Conservation (phyloP, 2,329 filamentous ascomycete genomes). For the Neofusicoccum ribis region DNA sequence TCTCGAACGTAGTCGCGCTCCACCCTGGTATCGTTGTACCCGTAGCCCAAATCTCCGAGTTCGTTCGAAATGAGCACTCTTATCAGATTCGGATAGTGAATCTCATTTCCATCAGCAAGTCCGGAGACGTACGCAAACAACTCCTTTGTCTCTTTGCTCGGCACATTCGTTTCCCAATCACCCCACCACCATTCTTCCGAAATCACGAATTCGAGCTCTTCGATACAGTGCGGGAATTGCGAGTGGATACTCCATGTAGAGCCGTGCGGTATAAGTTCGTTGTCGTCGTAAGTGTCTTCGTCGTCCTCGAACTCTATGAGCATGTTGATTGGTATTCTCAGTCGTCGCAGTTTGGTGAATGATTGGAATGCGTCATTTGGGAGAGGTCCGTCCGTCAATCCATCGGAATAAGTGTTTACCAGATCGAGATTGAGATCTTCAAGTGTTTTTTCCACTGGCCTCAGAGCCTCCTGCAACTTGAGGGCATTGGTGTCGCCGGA, state of each 20-base stretch:
- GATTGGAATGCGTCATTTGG: not conserved
- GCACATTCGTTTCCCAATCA: not conserved
- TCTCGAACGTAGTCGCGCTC: not conserved
- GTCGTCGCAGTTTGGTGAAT: not conserved
- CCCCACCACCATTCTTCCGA: not conserved
- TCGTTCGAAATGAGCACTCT: not conserved
- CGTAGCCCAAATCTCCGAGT: not conserved
- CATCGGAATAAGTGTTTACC: not conserved
- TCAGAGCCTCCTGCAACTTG: not conserved
- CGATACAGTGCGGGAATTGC: not conserved
- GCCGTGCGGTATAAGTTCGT: too few relatives aligned
- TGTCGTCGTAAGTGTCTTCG: not conserved
- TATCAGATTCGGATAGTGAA: not conserved
- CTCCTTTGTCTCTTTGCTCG: not conserved
- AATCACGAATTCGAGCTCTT: not conserved
- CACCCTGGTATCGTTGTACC: not conserved
- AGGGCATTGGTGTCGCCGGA: not conserved
- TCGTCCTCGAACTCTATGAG: not conserved
- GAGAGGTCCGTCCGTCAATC: not conserved
- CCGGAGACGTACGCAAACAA: not conserved
- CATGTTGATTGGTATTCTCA: not conserved
- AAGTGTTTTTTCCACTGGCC: not conserved
- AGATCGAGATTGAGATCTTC: not conserved
- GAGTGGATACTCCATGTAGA: not conserved
- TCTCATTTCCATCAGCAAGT: not conserved